Conservation (phyloP, 2,329 filamentous ascomycete species). For the Pseudocercospora crystallina region DNA sequence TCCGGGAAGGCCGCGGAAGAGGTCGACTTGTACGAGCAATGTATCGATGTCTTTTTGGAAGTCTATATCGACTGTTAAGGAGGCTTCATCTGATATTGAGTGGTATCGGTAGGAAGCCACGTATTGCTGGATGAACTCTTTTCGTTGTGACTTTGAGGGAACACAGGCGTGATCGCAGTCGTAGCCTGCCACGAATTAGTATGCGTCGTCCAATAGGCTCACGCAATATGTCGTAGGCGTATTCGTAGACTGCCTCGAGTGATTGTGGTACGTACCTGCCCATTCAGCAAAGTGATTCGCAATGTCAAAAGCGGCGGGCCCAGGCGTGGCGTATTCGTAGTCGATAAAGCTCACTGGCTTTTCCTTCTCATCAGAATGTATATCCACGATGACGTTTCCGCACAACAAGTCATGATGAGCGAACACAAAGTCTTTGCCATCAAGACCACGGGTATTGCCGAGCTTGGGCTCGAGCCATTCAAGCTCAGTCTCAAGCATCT, state of each 20-base stretch:
- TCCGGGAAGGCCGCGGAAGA: slow-evolving; percentile 84
- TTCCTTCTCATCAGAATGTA: slow-evolving; percentile 22
- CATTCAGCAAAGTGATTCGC: slow-evolving; percentile 98
- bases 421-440: slow-evolving; percentile 79
- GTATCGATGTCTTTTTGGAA: slow-evolving; percentile 64
- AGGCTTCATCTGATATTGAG: slow-evolving; percentile 41
- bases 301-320: slow-evolving; percentile 92
- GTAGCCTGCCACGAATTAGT: slow-evolving; percentile 58
- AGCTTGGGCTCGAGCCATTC: slow-evolving; percentile 64
- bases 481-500: slow-evolving; percentile 71
- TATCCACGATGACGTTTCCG: slow-evolving; percentile 87
- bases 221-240: too few species aligned
- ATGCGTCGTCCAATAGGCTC: too few species aligned
- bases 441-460: slow-evolving; percentile 74
- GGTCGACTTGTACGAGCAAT: slow-evolving; percentile 78
- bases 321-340: slow-evolving; percentile 95
- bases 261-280: slow-evolving; percentile 56
- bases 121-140: slow-evolving; percentile 81
- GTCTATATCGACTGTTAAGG: slow-evolving; percentile 45
- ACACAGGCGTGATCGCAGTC: slow-evolving; percentile 87
- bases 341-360: slow-evolving; percentile 79
- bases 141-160: slow-evolving; percentile 73
- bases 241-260: too few species aligned
- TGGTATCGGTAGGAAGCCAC: slow-evolving; percentile 65
- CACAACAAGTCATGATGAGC: slow-evolving; percentile 94